These are phyloP conservation scores for Talaromyces sp. DNA, from an alignment of 2,329 filamentous ascomycete species.

Conservation along the genomic window DNA sequence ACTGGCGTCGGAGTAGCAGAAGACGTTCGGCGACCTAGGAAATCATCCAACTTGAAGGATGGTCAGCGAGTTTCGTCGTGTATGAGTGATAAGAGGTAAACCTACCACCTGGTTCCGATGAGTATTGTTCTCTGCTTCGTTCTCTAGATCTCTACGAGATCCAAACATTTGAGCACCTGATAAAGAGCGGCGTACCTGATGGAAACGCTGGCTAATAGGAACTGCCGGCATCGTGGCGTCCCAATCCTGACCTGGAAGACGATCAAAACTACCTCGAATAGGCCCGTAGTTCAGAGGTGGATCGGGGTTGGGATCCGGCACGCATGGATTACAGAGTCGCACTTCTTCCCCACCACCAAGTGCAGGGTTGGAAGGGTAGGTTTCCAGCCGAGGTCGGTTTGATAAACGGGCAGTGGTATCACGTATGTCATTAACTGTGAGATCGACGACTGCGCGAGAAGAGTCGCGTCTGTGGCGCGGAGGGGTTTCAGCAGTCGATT, in stretches of 20 bases:
- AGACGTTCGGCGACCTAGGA: constrained; percentile 6
- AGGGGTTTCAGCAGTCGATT: background rate
- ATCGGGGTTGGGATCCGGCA: constrained; percentile 64
- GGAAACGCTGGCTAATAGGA: constrained; percentile 22
- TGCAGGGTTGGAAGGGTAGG: constrained; percentile 41
- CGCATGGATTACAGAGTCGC: constrained; percentile 69
- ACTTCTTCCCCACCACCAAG: constrained; percentile 66
- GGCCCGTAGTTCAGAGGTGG: constrained; percentile 45
- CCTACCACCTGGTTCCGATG: constrained; percentile 4
- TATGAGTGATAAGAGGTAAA: background rate
- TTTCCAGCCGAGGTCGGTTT: background rate
- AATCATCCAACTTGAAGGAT: constrained; percentile 7
- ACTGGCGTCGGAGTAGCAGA: background rate
- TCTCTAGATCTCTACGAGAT: constrained; percentile 21
- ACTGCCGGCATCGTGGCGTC: constrained; percentile 16
- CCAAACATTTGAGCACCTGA: constrained; percentile 21
- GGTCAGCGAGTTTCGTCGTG: background rate
- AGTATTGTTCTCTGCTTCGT: constrained; percentile 1
- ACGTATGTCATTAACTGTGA: constrained; percentile 27
- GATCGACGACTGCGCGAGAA: constrained; percentile 44
- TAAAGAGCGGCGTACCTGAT: constrained; percentile 29
- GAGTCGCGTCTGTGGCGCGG: constrained; percentile 23
- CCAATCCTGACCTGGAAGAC: constrained; percentile 19
- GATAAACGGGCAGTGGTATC: background rate
- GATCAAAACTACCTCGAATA: constrained; percentile 23